Base-by-base conservation (phyloP, 306 rosid genomes). In the Citrullus mucosospermus region DNA sequence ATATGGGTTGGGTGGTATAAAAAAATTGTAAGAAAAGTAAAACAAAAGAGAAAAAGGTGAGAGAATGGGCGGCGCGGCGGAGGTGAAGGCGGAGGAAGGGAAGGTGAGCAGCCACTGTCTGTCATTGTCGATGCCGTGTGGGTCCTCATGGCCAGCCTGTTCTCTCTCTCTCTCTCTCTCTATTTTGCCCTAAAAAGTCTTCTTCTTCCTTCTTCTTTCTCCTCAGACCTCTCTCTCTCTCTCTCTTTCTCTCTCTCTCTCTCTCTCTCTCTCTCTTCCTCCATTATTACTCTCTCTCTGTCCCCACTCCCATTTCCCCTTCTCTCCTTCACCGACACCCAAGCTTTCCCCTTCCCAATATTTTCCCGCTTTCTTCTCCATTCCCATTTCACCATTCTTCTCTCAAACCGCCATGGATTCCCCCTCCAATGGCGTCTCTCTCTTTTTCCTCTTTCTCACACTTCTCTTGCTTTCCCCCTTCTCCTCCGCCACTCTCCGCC, bases 361-460 rank as follows among this genome's bases (percentile, higher is more conserved):
- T 68, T 20, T 60, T 41, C 75, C 75, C 48, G 48, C 14, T 53
- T 16, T 53, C 8, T 53, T 53, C 57, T 53, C 57, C 57, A 53
- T 53, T 53, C 8, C 20, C 57, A 53, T 53, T 53, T 53, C 57
- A 53, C 8, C 4, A 28, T 56, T 22, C 80, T 36, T 75, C 67
- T 22, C 22, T 32, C 81, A 25, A 25, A 79, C 80, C 91, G 79
- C 97, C 92, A 90, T 93, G 98, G 93, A 71, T 78, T 81, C 89
- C 32, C 81, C 56, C 80, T 46, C 85, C 92, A 86, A 70, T 85
- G 92, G 91, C 81, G 85, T 87, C 93, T 89, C 84, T 60, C 0
- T 70, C 25, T 6, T 65, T 53, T 11, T 63, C 60, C 51, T 51
- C 83, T 13, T 53, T 86, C 43, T 79, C 75, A 2, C 34, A 78